Base-by-base conservation (phyloP, 257 asterid genomes). In the Solanum virginianum region DNA sequence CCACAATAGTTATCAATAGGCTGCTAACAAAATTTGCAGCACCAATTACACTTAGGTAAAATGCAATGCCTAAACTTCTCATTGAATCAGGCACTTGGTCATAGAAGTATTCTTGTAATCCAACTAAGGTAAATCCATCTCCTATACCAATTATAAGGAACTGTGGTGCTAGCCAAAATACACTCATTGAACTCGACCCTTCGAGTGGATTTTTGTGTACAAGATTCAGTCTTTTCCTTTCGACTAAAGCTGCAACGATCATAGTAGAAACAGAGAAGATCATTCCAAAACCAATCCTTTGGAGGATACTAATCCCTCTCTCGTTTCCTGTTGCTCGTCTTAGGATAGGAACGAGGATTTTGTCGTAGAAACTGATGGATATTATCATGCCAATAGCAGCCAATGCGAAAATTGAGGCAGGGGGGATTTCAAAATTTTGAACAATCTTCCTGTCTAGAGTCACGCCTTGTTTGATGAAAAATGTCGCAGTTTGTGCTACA, bases 161-260 rank as follows among this genome's bases (percentile, higher is more conserved):
- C 54, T 97, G 99, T 1, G 99, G 99, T 6, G 92, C 95, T 29
- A 97, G 85, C 99, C 99, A 97, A 32, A 94, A 94, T 15, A 95
- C 95, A 16, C 95, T 95, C 98, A 95, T 94, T 10, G 96, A 89
- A 36, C n/a, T 12, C 11, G 97, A 89, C 1, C 92, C 89, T 4
- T 82, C 36, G 22, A 75, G 81, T 8, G 91, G 90, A 56, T 86
- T 77, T 15, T 74, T 32, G 14, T 22, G 83, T 4, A 87, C 93
- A 0, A 87, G 9, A 4, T 51, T 59, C 0, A 91, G 88, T n/a
- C 97, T 80, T 54, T 89, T 90, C 7, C 89, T 84, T 83, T 95
- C 99, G 0, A 94, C 95, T 54, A 93, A 5, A 0, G 95, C 95
- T 16, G 99, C 97, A 16, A 87, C 88, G 0, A 89, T 83, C 97